phyloP scores from a whole-genome alignment of 2,329 filamentous ascomycete genomes.

The Dryadomyces sulphureus region DNA sequence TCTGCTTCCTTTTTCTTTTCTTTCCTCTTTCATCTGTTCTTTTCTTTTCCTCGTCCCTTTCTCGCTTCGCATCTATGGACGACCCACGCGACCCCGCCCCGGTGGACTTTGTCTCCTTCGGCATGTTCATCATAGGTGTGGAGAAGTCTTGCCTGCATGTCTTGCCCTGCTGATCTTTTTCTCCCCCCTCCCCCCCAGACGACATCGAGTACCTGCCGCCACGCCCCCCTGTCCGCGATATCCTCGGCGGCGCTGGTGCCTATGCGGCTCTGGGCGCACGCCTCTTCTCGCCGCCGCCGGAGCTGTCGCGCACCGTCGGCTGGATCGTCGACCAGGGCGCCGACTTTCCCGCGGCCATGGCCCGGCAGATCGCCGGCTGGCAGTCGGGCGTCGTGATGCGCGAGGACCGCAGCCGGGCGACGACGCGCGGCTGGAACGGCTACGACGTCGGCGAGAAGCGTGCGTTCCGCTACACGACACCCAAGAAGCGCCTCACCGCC shows the following conservation, averaged over 20 bases:
- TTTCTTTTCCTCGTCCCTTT: neutral
- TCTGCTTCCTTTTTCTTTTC: neutral
- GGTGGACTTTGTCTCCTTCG: conserved; percentile 53
- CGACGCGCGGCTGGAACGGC: conserved; percentile 86
- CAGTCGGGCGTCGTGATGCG: conserved; percentile 58
- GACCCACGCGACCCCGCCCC: neutral
- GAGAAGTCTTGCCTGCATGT: neutral
- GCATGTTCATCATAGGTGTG: conserved; percentile 62
- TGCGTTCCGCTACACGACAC: conserved; percentile 77
- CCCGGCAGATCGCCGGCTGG: conserved; percentile 55
- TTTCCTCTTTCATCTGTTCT: neutral
- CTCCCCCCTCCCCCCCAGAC: conserved; percentile 37
- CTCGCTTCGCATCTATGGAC: neutral
- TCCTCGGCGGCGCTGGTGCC: conserved; percentile 79
- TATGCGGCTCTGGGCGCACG: conserved; percentile 82
- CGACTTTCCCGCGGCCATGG: conserved; percentile 63
- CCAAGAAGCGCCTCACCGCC: conserved; percentile 68
- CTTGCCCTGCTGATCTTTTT: neutral
- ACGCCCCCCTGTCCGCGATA: conserved; percentile 51
- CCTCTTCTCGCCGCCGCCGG: conserved; percentile 63
- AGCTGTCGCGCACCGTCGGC: conserved; percentile 50
- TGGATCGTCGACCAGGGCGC: conserved; percentile 86
- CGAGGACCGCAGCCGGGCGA: conserved; percentile 50
- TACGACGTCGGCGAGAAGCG: conserved; percentile 47
- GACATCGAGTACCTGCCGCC: conserved; percentile 76